Base-by-base conservation (phyloP, 352 stramenopile genomes). In the Globisporangium mamillatum region DNA sequence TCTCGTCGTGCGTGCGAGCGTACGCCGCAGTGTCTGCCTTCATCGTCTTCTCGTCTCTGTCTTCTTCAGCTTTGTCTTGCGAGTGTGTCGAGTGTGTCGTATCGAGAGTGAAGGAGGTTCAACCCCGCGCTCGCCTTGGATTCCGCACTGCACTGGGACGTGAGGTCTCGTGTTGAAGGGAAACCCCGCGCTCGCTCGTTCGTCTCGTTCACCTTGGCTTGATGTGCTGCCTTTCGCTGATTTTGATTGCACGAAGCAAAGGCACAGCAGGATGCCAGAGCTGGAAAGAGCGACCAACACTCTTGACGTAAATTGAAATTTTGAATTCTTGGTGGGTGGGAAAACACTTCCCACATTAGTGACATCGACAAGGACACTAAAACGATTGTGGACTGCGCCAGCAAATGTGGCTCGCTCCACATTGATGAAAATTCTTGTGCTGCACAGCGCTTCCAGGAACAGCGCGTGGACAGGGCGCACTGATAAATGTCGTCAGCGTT, bases 391-490 rank as follows among this genome's bases (percentile, higher is more conserved):
- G 60, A 46, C 22, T 18, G 55, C 0, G 1, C 8, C 27, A 60
- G 18, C 25, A 25, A 36, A 27, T 54, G 38, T 65, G 60, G 25
- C n/a, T 1, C 41, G 60, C 1, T 27, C 44, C 41, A 50, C n/a
- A 32, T 71, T 25, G 18, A 29, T 44, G 68, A 77, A 74, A 63
- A 63, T 72, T 75, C 67, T 69, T 68, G 68, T 76, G 64, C 36
- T 68, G n/a, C 29, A 24, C 32, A 44, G 53, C 38, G 56, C 16
- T 64, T 41, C 9, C 46, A 41, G 20, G 24, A 66, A 48, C 20
- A 44, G 46, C 10, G n/a, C 20, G 12, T 22, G 32, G 27, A 66
- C 50, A 41, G 57, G 29, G 20, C 56, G 12, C 32, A 46, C 54
- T 50, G 44, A 46, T 58, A 56, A 60, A 57, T 16, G 73, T 58